These are phyloP conservation scores for Trichoderma cornu-damae DNA, from an alignment of 2,329 filamentous ascomycete species.

Conservation along the genomic window DNA sequence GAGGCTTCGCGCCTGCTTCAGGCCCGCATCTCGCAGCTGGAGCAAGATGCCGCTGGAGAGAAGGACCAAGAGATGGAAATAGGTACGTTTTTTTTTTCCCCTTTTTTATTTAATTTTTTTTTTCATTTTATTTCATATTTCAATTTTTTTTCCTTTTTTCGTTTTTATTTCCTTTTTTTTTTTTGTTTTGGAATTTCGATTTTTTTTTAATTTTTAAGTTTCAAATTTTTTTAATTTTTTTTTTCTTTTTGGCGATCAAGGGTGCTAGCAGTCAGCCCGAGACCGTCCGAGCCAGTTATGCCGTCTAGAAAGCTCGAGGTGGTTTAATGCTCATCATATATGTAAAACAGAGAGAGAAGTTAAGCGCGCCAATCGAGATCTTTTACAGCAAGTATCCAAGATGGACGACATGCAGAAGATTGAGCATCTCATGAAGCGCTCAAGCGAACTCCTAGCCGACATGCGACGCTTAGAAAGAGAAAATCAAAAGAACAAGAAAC, in stretches of 20 bases:
- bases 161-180: too few relatives aligned
- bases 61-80: slow-evolving; percentile 96
- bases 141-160: too few relatives aligned
- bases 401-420: slow-evolving; percentile 90
- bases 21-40: slow-evolving; percentile 90
- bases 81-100: too few relatives aligned
- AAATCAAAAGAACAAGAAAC: slow-evolving; percentile 92
- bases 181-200: too few relatives aligned
- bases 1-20: slow-evolving; percentile 90
- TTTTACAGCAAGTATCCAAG: slow-evolving; percentile 82
- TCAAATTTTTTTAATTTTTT: too few relatives aligned
- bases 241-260: not conserved
- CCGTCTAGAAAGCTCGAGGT: not conserved
- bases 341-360: slow-evolving; percentile 71
- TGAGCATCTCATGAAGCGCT: slow-evolving; percentile 83
- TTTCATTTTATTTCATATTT: too few relatives aligned
- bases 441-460: slow-evolving; percentile 83
- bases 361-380: slow-evolving; percentile 85
- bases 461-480: slow-evolving; percentile 96
- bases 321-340: slow-evolving; percentile 8
- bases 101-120: too few relatives aligned
- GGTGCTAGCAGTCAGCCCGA: not conserved
- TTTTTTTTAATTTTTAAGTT: too few relatives aligned
- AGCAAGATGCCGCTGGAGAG: slow-evolving; percentile 86
- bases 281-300: not conserved